Percentiles rank a stretch among this genome's conserved stretches.
Evolutionary conservation across 2,329 filamentous ascomycete genomes (phyloP).

Genomic region (Mariannaea elegans): DNA sequence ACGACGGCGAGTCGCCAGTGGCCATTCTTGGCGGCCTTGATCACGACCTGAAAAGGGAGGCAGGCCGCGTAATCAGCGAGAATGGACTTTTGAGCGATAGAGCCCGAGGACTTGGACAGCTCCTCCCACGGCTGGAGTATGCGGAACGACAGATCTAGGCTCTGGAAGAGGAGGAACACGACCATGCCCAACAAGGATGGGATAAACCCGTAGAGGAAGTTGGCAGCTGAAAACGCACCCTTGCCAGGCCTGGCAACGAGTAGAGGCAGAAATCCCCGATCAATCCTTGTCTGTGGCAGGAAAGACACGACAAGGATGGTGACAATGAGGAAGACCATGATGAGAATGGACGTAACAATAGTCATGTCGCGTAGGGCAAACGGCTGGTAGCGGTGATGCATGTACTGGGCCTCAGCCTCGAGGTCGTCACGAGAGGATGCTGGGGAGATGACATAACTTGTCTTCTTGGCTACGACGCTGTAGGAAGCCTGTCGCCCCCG

Average conservation of each 20-base stretch:
- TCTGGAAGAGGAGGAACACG: conserved; percentile 73
- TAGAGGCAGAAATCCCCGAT: conserved; percentile 75
- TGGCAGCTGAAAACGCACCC: conserved; percentile 81
- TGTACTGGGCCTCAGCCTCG: conserved; percentile 38
- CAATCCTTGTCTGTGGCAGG: conserved; percentile 71
- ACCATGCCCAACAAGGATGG: conserved; percentile 74
- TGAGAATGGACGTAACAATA: conserved; percentile 72
- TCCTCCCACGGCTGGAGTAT: conserved; percentile 75
- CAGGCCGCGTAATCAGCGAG: conserved; percentile 76
- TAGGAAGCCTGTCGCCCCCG: conserved; percentile 35
- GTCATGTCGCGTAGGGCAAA: conserved; percentile 77
- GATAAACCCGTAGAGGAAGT: conserved; percentile 86
- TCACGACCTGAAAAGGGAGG: conserved; percentile 66
- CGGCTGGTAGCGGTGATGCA: conserved; percentile 71
- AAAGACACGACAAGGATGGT: conserved; percentile 84
- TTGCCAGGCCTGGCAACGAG: conserved; percentile 68
- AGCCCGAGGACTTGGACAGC: conserved; percentile 65
- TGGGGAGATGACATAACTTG: conserved; percentile 44
- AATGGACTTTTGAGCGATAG: conserved; percentile 69
- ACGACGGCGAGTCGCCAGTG: conserved; percentile 73
- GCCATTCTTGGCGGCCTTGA: conserved; percentile 65
- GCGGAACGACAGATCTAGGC: conserved; percentile 72
- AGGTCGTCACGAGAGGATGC: conserved; percentile 42
- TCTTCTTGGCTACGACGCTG: conserved; percentile 39
- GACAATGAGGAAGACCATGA: conserved; percentile 68